phyloP scores from a whole-genome alignment of 345 rosid genomes.

The Melastoma malabathricum region DNA sequence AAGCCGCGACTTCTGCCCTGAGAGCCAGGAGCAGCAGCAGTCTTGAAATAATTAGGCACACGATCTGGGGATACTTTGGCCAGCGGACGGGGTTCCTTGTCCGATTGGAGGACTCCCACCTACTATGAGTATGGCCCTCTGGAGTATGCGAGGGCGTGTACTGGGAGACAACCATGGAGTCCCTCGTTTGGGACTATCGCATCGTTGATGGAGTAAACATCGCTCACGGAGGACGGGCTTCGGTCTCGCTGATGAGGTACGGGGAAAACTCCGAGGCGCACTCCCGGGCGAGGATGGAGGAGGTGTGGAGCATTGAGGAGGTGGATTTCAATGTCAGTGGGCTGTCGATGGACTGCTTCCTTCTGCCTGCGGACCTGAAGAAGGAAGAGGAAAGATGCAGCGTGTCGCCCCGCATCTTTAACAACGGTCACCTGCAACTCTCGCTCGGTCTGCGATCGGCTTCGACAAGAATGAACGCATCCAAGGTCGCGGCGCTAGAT shows the following conservation, averaged over 20 bases:
- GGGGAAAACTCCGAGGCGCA: constrained; percentile 51
- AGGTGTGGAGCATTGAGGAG: constrained; percentile 80
- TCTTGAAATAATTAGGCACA: constrained; percentile 66
- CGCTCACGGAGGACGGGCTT: constrained; percentile 64
- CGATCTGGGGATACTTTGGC: constrained; percentile 84
- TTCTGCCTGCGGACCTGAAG: constrained; percentile 81
- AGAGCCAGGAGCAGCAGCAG: constrained; percentile 55
- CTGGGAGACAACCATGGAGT: constrained; percentile 95
- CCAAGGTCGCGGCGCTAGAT: constrained; percentile 51
- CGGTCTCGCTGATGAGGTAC: constrained; percentile 49
- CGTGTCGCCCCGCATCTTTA: constrained; percentile 7
- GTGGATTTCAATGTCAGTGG: constrained; percentile 89
- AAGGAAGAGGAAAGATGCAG: constrained; percentile 45
- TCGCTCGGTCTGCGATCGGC: constrained; percentile 36
- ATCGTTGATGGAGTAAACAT: constrained; percentile 66
- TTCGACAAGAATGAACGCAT: constrained; percentile 36
- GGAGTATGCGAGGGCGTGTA: constrained; percentile 34
- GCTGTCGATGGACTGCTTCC: constrained; percentile 71
- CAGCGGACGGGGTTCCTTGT: constrained; percentile 77
- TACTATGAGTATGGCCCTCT: constrained; percentile 47
- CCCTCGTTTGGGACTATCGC: constrained; percentile 57
- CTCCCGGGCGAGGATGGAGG: constrained; percentile 86
- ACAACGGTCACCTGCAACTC: constrained; percentile 3
- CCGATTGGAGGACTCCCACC: constrained; percentile 71
- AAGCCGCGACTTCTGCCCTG: constrained; percentile 41